Percentiles rank a stretch among this genome's conserved stretches.
phyloP scores from a whole-genome alignment of 2,329 filamentous ascomycete species.

The Penicillium occitanis region DNA sequence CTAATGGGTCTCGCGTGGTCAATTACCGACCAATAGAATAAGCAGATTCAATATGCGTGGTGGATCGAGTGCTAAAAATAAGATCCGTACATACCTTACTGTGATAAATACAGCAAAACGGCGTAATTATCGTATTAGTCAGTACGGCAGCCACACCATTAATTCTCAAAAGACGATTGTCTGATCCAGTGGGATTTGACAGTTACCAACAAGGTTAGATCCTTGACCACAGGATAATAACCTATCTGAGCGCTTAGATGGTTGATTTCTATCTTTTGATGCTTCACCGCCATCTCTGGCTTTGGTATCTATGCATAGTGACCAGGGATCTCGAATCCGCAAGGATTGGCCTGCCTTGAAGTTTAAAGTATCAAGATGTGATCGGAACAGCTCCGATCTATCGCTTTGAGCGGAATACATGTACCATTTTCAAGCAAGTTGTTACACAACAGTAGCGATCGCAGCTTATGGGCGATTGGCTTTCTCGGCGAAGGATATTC shows the following conservation, averaged over 20 bases:
- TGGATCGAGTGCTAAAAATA: constrained; percentile 14
- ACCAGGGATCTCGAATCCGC: not conserved
- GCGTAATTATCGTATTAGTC: not conserved
- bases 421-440: not conserved
- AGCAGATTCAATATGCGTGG: not conserved
- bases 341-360: not conserved
- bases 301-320: not conserved
- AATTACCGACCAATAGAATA: not conserved
- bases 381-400: not conserved
- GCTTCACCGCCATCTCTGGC: constrained; percentile 6
- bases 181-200: not conserved
- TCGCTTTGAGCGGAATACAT: not conserved
- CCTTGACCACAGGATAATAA: not conserved
- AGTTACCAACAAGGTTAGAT: not conserved
- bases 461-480: not conserved
- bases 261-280: not conserved
- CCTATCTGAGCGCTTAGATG: not conserved
- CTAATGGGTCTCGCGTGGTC: constrained; percentile 9
- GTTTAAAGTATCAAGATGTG: not conserved
- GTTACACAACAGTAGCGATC: not conserved
- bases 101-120: not conserved
- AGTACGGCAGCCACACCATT: not conserved
- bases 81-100: not conserved
- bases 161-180: not conserved
- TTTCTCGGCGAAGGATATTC: not conserved